Evolutionary conservation across 164 flowering plant genomes (phyloP), one percentile per base, ranked within the genome.

Genomic region (Echeveria elegans): DNA sequence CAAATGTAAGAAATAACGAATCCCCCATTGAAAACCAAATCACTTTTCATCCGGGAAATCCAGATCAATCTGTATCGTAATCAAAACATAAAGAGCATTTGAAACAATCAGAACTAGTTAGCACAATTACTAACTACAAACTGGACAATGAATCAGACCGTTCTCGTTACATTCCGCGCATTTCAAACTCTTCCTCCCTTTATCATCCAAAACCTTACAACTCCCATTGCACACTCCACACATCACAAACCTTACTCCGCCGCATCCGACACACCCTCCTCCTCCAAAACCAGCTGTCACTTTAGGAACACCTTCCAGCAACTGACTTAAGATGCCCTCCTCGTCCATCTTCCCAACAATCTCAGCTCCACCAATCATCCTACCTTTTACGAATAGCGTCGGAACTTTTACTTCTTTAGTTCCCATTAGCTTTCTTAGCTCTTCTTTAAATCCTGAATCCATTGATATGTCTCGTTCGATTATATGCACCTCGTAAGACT

Each of bases 91-190:
- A 12, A 45, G 8, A 36, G n/a, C n/a, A 45, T 12, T 12, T 4
- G 8, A 36, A 45, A 45, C 50, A 9, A 9, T 45, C 16, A 14
- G 14, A 45, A 12, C 19, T 45, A 45, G 50, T 45, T 45, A 45
- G 19, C 4, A 12, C 50, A 45, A 45, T 8, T 16, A 63, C 74
- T 26, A 83, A 72, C 83, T 82, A 70, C 98, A 94, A 23, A 90
- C 69, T 18, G 94, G 96, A 70, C 98, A 93, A 12, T 78, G 88
- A 52, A 94, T 82, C 83, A 93, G 76, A 7, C 98, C 98, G 79
- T 89, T 89, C 73, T 89, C 97, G 67, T 90, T 90, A 73, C 97
- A 90, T 63, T 82, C 81, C 26, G 81, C 78, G 78, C 98, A 93
- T 41, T 66, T 88, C 21, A 83, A 82, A 63, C 66, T 83, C 75